Conservation (phyloP, 768 basidiomycete genomes). For the Lanmaoa pseudosensibilis region DNA sequence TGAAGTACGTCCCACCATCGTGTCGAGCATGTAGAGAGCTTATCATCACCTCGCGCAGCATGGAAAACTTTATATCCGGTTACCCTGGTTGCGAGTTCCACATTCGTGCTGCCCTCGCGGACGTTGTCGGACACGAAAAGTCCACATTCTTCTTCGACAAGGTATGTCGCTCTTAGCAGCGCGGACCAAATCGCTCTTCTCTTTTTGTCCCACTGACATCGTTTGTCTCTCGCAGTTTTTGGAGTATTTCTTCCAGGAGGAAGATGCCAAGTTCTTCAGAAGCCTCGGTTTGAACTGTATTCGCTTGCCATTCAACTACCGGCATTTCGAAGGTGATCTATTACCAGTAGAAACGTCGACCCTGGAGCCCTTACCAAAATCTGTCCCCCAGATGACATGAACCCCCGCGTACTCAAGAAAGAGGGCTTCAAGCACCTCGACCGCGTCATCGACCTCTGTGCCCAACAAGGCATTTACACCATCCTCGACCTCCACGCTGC, state of each 20-base stretch:
- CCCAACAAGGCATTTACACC: conserved; percentile 72
- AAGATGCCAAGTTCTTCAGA: conserved; percentile 75
- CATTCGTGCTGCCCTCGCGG: conserved; percentile 67
- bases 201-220: not conserved
- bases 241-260: conserved; percentile 79
- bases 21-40: conserved; percentile 4
- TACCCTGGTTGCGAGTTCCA: conserved; percentile 83
- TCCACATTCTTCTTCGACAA: conserved; percentile 84
- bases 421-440: conserved; percentile 82
- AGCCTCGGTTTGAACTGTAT: conserved; percentile 80
- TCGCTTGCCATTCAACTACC: conserved; percentile 73
- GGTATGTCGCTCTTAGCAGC: conserved; percentile 37
- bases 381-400: conserved; percentile 58
- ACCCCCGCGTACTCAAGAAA: conserved; percentile 72
- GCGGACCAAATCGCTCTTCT: not conserved
- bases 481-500: conserved; percentile 81
- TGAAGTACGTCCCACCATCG: conserved; percentile 59
- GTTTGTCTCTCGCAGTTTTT: conserved; percentile 52
- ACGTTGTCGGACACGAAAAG: conserved; percentile 64
- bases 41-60: conserved; percentile 38
- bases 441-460: conserved; percentile 74
- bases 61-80: conserved; percentile 79
- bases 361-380: not conserved
- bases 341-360: not conserved
- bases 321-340: conserved; percentile 55